A percentile compares a stretch with the other conserved stretches of the same genome.
Conservation (phyloP, 441 rosid species). For the Macaranga tanarius region DNA sequence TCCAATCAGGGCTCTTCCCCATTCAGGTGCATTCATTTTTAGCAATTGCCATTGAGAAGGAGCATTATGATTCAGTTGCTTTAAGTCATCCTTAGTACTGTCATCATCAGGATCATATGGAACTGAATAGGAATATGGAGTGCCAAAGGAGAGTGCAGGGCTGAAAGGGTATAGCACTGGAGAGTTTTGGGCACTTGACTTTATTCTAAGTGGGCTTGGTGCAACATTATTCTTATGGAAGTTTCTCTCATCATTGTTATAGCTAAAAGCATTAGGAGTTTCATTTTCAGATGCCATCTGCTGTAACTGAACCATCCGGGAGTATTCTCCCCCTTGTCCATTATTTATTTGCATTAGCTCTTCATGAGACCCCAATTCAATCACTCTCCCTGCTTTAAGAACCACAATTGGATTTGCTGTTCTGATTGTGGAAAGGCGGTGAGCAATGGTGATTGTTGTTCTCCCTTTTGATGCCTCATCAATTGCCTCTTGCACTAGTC, state of each 20-base stretch:
- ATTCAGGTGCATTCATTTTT: conserved; percentile 58
- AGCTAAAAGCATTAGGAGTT: conserved; percentile 11
- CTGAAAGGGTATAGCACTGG: conserved; percentile 52
- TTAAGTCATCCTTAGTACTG: conserved; percentile 25
- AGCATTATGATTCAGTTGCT: conserved; percentile 31
- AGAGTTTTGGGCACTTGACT: conserved; percentile 42
- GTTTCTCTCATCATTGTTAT: conserved; percentile 33
- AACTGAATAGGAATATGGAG: conserved; percentile 53
- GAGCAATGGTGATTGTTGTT: conserved; percentile 65
- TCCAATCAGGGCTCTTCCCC: conserved; percentile 49
- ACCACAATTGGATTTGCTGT: conserved; percentile 48
- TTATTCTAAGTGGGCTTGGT: conserved; percentile 41
- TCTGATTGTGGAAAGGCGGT: conserved; percentile 54
- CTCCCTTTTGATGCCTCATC: conserved; percentile 62
- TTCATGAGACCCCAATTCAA: conserved; percentile 63
- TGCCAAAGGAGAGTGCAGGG: conserved; percentile 59
- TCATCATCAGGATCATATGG: conserved; percentile 44
- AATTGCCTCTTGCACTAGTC: conserved; percentile 61
- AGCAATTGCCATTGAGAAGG: conserved; percentile 66
- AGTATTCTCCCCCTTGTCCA: conserved; percentile 49
- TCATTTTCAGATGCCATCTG: conserved; percentile 37
- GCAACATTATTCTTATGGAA: conserved; percentile 31
- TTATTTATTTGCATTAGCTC: conserved; percentile 39
- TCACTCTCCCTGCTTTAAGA: conserved; percentile 55
- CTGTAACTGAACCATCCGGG: conserved; percentile 50